Conservation (phyloP, 2,329 filamentous ascomycete genomes). For the Phyllachora maydis region DNA sequence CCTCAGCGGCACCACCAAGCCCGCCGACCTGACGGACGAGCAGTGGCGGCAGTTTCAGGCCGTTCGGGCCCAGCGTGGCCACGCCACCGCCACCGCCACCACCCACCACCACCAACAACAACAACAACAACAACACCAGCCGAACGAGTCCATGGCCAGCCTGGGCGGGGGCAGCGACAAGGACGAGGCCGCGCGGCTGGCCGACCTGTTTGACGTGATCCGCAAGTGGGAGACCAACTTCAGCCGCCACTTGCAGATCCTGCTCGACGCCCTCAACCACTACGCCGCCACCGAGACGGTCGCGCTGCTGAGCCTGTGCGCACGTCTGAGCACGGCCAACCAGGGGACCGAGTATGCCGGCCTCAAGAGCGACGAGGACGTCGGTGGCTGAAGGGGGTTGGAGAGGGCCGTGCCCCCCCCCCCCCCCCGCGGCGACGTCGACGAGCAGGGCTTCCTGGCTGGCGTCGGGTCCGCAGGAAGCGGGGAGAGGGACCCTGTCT, state of each 20-base stretch:
- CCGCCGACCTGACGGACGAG: constrained; percentile 35
- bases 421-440: too few relatives aligned
- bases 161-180: constrained; percentile 11
- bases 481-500: too few relatives aligned
- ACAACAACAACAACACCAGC: too few relatives aligned
- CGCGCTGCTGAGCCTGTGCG: constrained; percentile 74
- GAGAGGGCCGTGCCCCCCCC: too few relatives aligned
- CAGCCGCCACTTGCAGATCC: constrained; percentile 72
- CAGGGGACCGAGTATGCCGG: constrained; percentile 50
- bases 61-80: constrained; percentile 17
- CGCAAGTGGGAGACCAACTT: constrained; percentile 90
- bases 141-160: too few relatives aligned
- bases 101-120: too few relatives aligned
- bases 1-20: constrained; percentile 36
- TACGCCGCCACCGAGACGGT: constrained; percentile 96
- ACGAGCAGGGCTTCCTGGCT: too few relatives aligned
- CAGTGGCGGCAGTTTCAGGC: constrained; percentile 39
- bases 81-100: constrained; percentile 13
- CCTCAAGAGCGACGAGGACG: constrained; percentile 36
- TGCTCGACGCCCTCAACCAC: constrained; percentile 89
- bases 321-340: constrained; percentile 60
- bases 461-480: too few relatives aligned
- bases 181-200: too few relatives aligned
- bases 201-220: constrained; percentile 70
- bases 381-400: too few relatives aligned